These are phyloP conservation scores for Fusarium fujikuroi DNA, from an alignment of 2,329 filamentous ascomycete genomes.

Conservation along the genomic window DNA sequence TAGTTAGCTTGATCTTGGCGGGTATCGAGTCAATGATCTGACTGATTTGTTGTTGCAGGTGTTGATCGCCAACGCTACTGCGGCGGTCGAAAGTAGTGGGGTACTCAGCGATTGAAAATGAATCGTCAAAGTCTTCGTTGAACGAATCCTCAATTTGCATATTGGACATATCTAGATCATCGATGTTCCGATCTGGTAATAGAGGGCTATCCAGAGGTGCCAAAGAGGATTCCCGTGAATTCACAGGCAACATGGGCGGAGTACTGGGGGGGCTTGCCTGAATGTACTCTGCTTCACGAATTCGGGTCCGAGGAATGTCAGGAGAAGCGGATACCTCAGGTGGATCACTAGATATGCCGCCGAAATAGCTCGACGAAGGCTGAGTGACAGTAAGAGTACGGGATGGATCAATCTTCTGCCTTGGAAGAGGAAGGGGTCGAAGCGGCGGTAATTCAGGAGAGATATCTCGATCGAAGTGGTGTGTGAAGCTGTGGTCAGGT, in stretches of 20 bases:
- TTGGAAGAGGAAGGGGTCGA: constrained; percentile 39
- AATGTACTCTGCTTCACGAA: constrained; percentile 50
- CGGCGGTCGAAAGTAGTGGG: constrained; percentile 41
- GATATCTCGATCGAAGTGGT: constrained; percentile 43
- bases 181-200: constrained; percentile 55
- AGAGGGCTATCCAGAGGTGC: constrained; percentile 60
- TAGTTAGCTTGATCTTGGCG: constrained; percentile 78
- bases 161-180: constrained; percentile 52
- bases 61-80: constrained; percentile 65
- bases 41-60: constrained; percentile 82
- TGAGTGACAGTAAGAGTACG: constrained; percentile 54
- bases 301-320: constrained; percentile 42
- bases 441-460: constrained; percentile 53
- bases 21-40: constrained; percentile 82
- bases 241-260: constrained; percentile 50
- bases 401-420: constrained; percentile 49
- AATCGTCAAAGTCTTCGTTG: constrained; percentile 59
- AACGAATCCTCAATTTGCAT: constrained; percentile 58
- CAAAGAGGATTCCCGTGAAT: constrained; percentile 47
- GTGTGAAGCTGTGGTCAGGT: constrained; percentile 33
- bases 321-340: constrained; percentile 59
- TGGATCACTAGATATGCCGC: constrained; percentile 55
- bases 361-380: constrained; percentile 52
- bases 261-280: constrained; percentile 61
- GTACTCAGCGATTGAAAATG: constrained; percentile 48